A percentile compares a stretch with the other conserved stretches of the same genome.
These are phyloP conservation scores for Hyphodiscus sp. DNA, from an alignment of 2,329 filamentous ascomycete genomes.

Conservation along the genomic window DNA sequence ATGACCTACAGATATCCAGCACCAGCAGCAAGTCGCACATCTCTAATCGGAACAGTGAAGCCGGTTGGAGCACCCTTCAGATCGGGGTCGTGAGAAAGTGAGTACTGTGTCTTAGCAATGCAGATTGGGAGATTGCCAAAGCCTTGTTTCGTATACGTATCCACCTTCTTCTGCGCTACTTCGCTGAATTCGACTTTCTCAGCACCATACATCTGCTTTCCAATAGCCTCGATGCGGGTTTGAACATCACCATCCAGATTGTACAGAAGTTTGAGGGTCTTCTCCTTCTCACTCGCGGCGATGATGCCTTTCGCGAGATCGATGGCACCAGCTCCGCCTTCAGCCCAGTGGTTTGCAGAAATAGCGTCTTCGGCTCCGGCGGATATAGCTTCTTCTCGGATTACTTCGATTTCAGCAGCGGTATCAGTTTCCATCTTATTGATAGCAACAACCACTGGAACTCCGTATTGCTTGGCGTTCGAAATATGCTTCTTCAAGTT, in stretches of 20 bases:
- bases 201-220: slow-evolving; percentile 90
- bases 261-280: slow-evolving; percentile 85
- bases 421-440: slow-evolving; percentile 96
- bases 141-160: slow-evolving; percentile 87
- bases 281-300: slow-evolving; percentile 72
- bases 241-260: slow-evolving; percentile 71
- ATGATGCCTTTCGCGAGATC: slow-evolving; percentile 86
- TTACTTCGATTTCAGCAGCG: slow-evolving; percentile 79
- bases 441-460: slow-evolving; percentile 93
- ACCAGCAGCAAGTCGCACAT: slow-evolving; percentile 89
- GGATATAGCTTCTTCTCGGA: slow-evolving; percentile 84
- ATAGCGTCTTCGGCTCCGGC: slow-evolving; percentile 94
- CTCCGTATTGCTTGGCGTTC: slow-evolving; percentile 82
- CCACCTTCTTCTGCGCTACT: slow-evolving; percentile 90
- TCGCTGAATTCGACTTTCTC: slow-evolving; percentile 86
- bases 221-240: slow-evolving; percentile 85
- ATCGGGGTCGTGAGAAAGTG: slow-evolving; percentile 83
- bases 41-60: slow-evolving; percentile 89
- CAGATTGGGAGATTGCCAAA: slow-evolving; percentile 92
- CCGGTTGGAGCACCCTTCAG: slow-evolving; percentile 93
- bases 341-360: slow-evolving; percentile 91
- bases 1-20: slow-evolving; percentile 76
- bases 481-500: slow-evolving; percentile 94
- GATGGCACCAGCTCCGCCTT: slow-evolving; percentile 84
- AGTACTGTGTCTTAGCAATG: slow-evolving; percentile 98